Percentiles rank a stretch among this genome's conserved stretches.
phyloP scores from a whole-genome alignment of 1,284 basidiomycete species.

The Moniliella sp. region DNA sequence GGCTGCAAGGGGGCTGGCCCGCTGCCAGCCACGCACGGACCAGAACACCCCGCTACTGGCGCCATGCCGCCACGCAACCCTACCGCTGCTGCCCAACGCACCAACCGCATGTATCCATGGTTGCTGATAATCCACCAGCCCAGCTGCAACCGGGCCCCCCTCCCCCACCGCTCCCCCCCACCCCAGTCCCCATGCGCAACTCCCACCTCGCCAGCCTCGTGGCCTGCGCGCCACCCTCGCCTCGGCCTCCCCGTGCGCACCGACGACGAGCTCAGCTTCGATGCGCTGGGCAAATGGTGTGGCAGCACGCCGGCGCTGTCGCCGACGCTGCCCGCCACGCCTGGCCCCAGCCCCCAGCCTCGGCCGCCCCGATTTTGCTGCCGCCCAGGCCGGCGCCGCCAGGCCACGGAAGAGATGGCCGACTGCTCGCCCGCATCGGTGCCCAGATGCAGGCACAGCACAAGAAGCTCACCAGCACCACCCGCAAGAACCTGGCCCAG shows the following conservation, averaged over 20 bases:
- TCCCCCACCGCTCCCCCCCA: background rate
- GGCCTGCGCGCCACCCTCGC: conserved; percentile 12
- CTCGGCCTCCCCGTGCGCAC: conserved; percentile 1
- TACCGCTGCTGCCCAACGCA: no score
- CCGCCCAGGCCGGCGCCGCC: conserved; percentile 1
- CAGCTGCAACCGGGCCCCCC: background rate
- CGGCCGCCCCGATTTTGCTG: conserved; percentile 13
- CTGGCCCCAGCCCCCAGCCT: conserved; percentile 5
- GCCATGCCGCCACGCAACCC: no score
- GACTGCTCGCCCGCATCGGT: conserved; percentile 23
- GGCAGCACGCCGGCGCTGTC: conserved; percentile 5
- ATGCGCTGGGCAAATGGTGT: conserved; percentile 17
- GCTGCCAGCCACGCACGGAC: no score
- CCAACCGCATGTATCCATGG: no score
- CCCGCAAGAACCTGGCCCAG: conserved; percentile 8
- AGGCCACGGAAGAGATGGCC: conserved; percentile 32
- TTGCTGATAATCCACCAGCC: background rate
- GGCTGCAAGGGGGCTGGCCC: no score
- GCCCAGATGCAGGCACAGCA: conserved; percentile 1
- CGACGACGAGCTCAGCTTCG: conserved; percentile 16
- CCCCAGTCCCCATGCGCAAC: conserved; percentile 10
- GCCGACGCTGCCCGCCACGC: conserved; percentile 1
- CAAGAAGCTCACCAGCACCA: conserved; percentile 8
- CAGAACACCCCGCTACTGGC: no score
- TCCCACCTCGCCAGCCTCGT: conserved; percentile 20